phyloP scores from a whole-genome alignment of 768 basidiomycete genomes.

The Hypholoma fasciculare region DNA sequence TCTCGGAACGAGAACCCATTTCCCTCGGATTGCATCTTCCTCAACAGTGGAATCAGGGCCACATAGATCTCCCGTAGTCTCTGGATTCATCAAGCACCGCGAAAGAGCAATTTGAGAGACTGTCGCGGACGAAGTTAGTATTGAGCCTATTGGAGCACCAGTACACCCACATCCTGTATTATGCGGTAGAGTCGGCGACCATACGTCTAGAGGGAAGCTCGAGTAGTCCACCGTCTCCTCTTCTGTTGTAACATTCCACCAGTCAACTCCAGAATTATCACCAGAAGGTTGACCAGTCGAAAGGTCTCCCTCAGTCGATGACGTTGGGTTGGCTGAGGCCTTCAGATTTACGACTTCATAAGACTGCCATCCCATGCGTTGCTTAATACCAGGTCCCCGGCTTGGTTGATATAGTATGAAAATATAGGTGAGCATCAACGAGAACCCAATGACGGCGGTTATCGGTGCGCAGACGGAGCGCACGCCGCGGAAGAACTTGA shows the following conservation, averaged over 20 bases:
- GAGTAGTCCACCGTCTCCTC: constrained; percentile 51
- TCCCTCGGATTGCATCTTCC: constrained; percentile 74
- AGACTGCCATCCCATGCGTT: constrained; percentile 85
- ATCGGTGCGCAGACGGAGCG: constrained; percentile 60
- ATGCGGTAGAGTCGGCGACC: constrained; percentile 76
- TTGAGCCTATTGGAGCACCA: neutral
- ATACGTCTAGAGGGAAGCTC: constrained; percentile 77
- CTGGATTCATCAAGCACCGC: constrained; percentile 66
- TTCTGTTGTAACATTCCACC: constrained; percentile 63
- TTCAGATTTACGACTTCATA: constrained; percentile 66
- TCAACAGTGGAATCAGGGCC: constrained; percentile 67
- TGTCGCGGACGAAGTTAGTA: constrained; percentile 23
- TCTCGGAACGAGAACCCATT: constrained; percentile 87
- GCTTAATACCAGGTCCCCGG: constrained; percentile 65
- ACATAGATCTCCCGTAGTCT: constrained; percentile 59
- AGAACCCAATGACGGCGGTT: constrained; percentile 63
- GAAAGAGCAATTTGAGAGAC: constrained; percentile 82
- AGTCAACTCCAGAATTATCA: constrained; percentile 42
- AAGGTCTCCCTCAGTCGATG: constrained; percentile 13
- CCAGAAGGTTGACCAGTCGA: constrained; percentile 3
- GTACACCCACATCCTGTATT: constrained; percentile 67
- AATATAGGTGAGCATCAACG: constrained; percentile 69
- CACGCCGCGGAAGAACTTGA: constrained; percentile 49
- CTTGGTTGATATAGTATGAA: constrained; percentile 83
- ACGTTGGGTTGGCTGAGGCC: constrained; percentile 2